phyloP scores from a whole-genome alignment of 1,139 yeast genomes.

The Saccharomycopsis hybrid region DNA sequence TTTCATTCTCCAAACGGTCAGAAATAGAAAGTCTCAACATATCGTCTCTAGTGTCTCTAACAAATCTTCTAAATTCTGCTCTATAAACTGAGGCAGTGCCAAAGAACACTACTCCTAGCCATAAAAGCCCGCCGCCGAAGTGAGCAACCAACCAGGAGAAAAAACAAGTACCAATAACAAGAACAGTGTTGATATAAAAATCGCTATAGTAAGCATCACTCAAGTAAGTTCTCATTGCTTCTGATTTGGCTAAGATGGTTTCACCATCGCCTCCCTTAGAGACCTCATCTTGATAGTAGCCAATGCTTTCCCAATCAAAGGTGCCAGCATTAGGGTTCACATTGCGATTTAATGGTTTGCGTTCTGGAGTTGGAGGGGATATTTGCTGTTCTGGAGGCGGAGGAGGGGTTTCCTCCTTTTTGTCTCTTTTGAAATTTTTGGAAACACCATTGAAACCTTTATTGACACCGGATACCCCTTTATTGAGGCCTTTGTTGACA shows the following conservation, averaged over 20 bases:
- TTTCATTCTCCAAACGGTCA: constrained; percentile 52
- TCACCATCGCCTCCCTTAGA: constrained; percentile 17
- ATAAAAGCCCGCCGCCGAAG: constrained; percentile 49
- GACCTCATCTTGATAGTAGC: constrained; percentile 4
- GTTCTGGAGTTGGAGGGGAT: constrained; percentile 3
- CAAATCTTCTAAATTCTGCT: constrained; percentile 65
- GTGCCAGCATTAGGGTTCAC: constrained; percentile 17
- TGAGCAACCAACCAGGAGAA: constrained; percentile 59
- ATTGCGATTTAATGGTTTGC: constrained; percentile 7
- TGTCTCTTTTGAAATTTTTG: constrained; percentile 2
- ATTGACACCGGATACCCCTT: constrained; percentile 1
- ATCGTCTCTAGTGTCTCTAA: constrained; percentile 67
- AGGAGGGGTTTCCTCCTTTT: background rate
- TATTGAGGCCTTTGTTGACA: background rate
- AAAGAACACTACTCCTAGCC: constrained; percentile 51
- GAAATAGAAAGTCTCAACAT: constrained; percentile 54
- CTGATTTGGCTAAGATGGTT: constrained; percentile 27
- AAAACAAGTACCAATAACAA: constrained; percentile 64
- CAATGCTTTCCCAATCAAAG: constrained; percentile 19
- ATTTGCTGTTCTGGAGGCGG: background rate
- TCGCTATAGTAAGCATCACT: constrained; percentile 65
- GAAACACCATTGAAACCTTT: constrained; percentile 11
- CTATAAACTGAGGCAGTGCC: constrained; percentile 62
- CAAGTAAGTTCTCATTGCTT: constrained; percentile 48
- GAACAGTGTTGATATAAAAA: constrained; percentile 61